Percentiles rank a stretch among this genome's conserved stretches.
Conservation (phyloP, 768 basidiomycete genomes). For the Leccinum variicolor region DNA sequence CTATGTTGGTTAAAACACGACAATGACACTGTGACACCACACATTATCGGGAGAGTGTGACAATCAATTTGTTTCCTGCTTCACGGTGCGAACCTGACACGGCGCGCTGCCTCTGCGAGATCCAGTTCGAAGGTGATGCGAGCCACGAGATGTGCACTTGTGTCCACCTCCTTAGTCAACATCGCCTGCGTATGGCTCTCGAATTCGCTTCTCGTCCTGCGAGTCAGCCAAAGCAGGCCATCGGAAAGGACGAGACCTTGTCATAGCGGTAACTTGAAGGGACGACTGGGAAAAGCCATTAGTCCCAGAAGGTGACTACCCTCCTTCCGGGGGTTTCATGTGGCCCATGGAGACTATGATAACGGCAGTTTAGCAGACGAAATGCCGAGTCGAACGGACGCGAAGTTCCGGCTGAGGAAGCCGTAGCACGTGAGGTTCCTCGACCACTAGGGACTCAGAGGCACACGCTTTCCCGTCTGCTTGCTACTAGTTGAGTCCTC, state of each 20-base stretch:
- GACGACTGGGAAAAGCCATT: too few relatives aligned
- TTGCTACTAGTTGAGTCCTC: not conserved
- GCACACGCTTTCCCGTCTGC: not conserved
- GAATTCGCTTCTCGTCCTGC: conserved; percentile 6
- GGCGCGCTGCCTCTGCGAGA: conserved; percentile 46
- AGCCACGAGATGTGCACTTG: conserved; percentile 55
- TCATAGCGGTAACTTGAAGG: too few relatives aligned
- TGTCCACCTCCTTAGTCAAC: conserved; percentile 52
- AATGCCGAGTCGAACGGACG: not conserved
- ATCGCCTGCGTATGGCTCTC: conserved; percentile 9
- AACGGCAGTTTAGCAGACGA: too few relatives aligned
- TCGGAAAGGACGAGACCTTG: too few relatives aligned
- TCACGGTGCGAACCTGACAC: conserved; percentile 41
- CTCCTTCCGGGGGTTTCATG: too few relatives aligned
- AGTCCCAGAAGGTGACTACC: too few relatives aligned
- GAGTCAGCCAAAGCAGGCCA: conserved; percentile 5
- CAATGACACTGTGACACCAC: conserved; percentile 35
- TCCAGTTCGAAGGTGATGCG: conserved; percentile 43
- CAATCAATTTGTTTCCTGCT: conserved; percentile 59
- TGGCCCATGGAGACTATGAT: not conserved
- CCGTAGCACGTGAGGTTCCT: not conserved
- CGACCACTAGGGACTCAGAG: not conserved
- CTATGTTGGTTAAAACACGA: too few relatives aligned
- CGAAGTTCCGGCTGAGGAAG: not conserved
- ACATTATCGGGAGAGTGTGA: conserved; percentile 71